These are phyloP conservation scores for Pezicula radicicola DNA, from an alignment of 2,329 filamentous ascomycete species.

Conservation along the genomic window DNA sequence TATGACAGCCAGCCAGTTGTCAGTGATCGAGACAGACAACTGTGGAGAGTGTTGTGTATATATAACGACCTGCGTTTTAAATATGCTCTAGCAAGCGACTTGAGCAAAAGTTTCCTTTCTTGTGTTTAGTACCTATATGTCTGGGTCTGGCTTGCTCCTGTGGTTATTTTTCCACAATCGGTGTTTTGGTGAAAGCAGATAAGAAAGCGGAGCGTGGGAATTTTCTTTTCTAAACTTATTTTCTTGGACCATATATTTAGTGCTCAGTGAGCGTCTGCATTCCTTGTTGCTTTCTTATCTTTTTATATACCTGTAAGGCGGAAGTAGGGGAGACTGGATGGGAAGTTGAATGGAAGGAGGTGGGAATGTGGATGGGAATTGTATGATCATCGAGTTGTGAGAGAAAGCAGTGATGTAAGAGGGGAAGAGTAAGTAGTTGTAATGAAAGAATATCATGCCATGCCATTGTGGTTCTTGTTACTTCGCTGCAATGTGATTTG, in stretches of 20 bases:
- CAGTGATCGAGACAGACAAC: no score
- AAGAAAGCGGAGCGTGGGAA: not conserved
- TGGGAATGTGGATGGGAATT: no score
- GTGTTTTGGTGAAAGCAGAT: not conserved
- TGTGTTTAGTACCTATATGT: not conserved
- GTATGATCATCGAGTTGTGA: no score
- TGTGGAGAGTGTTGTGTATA: no score
- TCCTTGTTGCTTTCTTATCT: conserved; percentile 17
- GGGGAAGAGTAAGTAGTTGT: no score
- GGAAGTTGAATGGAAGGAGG: no score
- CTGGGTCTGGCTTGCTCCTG: not conserved
- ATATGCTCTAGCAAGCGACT: not conserved
- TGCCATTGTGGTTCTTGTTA: no score
- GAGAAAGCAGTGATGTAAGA: no score
- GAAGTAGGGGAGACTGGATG: no score
- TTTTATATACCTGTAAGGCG: not conserved
- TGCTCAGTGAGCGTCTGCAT: conserved; percentile 29
- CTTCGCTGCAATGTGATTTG: no score
- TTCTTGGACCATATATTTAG: conserved; percentile 33
- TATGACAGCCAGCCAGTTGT: not conserved
- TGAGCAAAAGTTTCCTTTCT: not conserved
- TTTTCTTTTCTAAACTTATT: not conserved
- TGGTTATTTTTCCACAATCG: not conserved
- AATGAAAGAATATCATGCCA: no score
- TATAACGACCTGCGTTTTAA: not conserved